Evolutionary conservation across 352 stramenopile genomes (phyloP), one percentile per base, ranked within the genome.

Genomic region (Pythium biforme): DNA sequence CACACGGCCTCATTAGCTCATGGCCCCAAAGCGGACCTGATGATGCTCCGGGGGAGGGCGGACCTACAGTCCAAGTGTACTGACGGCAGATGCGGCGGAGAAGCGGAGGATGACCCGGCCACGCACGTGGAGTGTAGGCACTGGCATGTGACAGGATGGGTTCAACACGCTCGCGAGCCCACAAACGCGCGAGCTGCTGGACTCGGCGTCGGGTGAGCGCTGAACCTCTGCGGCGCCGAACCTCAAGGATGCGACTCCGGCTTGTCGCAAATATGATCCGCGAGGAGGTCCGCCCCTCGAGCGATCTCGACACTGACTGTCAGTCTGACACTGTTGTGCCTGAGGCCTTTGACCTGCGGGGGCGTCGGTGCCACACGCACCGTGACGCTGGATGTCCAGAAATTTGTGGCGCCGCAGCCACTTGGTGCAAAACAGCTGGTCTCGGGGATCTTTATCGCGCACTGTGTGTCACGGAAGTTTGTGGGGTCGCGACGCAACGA

Each of bases 111-210:
- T 17, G 50, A 47, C 50, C 33, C 23, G 50, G 41, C 50, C 50
- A 47, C 31, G 50, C 22, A 31, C 27, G n/a, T 10, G 9, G 3
- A 29, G 8, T 19, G 51, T 23, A 37, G n/a, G 51, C 26, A n/a
- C 43, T 19, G 58, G 58, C 58, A 64, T 64, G 58, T 64, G 58
- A 64, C 58, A 64, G 58, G 58, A 64, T 64, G 47, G 34, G 34
- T 64, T 56, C 57, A 56, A 56, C 46, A 37, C 34, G 45, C 19
- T 48, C n/a, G 22, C 45, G 9, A 52, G 34, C 33, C 56, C 56
- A 63, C 56, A 63, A 50, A 56, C 23, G 49, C 33, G 26, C 22
- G 53, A 59, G 50, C 50, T 57, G 50, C 50, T 57, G 50, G 50
- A 57, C 50, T 57, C 50, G 50, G 4, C 20, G 50, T 14, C 49